Evolutionary conservation across 306 rosid species (phyloP), one percentile per base, ranked within the genome.

Genomic region (Hippophae rhamnoides): DNA sequence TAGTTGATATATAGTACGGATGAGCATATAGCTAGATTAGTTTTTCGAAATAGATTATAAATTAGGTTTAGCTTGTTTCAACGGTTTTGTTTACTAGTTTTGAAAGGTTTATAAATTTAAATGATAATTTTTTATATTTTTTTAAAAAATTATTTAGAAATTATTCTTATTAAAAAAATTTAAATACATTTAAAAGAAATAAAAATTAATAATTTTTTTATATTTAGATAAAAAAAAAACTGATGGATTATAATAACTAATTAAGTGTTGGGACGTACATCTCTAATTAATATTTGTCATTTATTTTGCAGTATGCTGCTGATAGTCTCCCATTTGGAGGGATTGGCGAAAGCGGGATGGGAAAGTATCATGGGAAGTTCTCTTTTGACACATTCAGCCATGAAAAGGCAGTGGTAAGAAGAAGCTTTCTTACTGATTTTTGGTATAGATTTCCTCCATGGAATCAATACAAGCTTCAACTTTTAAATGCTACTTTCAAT

Each of bases 401-500:
- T 45, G 73, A 72, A 42, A 82, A 85, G 65, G 88, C 76, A 13
- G 67, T 85, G 5, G 38, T 46, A 1, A 81, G 77, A 49, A 75
- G 94, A 80, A 81, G 80, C 65, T 85, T 60, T 49, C 68, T 76
- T 26, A 26, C 72, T 51, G 96, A 88, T 42, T 78, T 88, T 48
- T 88, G 90, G 96, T 88, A 65, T 49, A 80, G 94, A 73, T 81
- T 60, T 69, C 94, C 94, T 60, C 96, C 94, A 65, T 88, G 96
- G 94, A 78, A 61, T 66, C 52, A 65, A 43, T 5, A 73, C 44
- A 85, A 88, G 82, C 62, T 76, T 40, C 87, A 74, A 41, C 84
- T 85, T 50, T 79, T 85, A 12, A 77, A 75, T 27, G 56, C n/a
- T n/a, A 62, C 79, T 56, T 85, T 76, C 61, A 77, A 69, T 40